These are phyloP conservation scores for Halenospora varia DNA, from an alignment of 495 filamentous ascomycete species.

Conservation along the genomic window DNA sequence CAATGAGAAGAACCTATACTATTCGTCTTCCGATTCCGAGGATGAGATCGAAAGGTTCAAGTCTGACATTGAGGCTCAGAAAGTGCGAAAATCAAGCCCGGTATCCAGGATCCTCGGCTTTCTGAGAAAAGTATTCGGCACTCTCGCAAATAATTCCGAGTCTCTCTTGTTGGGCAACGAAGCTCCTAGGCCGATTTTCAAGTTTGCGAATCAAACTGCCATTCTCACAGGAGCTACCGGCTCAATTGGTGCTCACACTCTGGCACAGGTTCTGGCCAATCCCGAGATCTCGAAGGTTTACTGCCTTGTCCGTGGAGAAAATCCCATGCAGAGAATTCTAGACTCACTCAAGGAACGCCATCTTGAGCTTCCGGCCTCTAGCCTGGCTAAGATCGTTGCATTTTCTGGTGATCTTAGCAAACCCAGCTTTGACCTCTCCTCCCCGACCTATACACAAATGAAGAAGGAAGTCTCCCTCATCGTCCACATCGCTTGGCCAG, in stretches of 20 bases:
- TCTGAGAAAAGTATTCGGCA: no score
- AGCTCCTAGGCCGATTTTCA: constrained; percentile 29
- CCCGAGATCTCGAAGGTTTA: constrained; percentile 39
- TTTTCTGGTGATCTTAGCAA: constrained; percentile 39
- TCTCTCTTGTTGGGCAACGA: no score
- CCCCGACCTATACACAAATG: constrained; percentile 33
- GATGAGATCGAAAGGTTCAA: no score
- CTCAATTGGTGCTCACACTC: constrained; percentile 53
- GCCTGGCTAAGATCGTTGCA: constrained; percentile 36
- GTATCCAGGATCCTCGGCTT: no score
- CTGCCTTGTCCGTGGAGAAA: constrained; percentile 49
- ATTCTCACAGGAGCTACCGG: constrained; percentile 58
- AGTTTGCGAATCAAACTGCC: constrained; percentile 39
- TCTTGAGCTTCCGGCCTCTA: constrained; percentile 7
- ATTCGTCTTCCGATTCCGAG: no score
- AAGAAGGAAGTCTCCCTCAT: constrained; percentile 40
- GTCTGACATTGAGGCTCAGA: no score
- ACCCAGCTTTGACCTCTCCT: constrained; percentile 40
- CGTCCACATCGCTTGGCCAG: constrained; percentile 56
- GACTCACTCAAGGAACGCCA: constrained; percentile 10
- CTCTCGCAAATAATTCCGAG: no score
- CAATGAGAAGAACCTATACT: no score
- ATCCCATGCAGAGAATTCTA: constrained; percentile 14
- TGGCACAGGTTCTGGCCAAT: constrained; percentile 36
- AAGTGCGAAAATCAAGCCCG: no score